Percentiles rank a stretch among this genome's conserved stretches.
These are phyloP conservation scores for Barbatosphaeria neglecta DNA, from an alignment of 495 filamentous ascomycete genomes.

Conservation along the genomic window DNA sequence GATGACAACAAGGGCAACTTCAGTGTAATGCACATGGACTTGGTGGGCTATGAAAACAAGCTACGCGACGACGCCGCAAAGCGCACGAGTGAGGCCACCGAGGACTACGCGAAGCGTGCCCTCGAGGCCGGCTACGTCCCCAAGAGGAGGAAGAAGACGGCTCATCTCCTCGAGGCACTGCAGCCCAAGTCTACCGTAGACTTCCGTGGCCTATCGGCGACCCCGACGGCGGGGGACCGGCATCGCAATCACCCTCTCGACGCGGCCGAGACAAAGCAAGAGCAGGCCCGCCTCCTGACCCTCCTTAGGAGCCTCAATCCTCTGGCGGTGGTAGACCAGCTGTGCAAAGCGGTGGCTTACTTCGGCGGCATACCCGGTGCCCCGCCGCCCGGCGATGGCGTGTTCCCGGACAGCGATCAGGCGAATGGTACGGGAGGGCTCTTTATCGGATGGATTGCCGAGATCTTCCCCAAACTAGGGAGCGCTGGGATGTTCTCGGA, in stretches of 20 bases:
- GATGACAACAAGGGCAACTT: slow-evolving; percentile 47
- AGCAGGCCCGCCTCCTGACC: slow-evolving; percentile 43
- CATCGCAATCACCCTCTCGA: slow-evolving; percentile 20
- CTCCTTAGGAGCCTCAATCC: slow-evolving; percentile 40
- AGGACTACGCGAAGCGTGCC: slow-evolving; percentile 37
- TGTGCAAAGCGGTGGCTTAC: slow-evolving; percentile 46
- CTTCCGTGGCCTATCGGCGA: slow-evolving; percentile 4
- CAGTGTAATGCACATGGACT: slow-evolving; percentile 46
- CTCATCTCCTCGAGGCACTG: slow-evolving; percentile 18
- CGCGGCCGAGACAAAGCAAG: slow-evolving; percentile 38
- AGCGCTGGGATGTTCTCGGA: slow-evolving; percentile 2
- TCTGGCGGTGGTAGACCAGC: slow-evolving; percentile 41
- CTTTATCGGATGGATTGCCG: slow-evolving; percentile 46
- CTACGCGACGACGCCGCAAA: slow-evolving; percentile 41
- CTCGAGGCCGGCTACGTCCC: slow-evolving; percentile 39
- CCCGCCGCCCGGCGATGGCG: slow-evolving; percentile 36
- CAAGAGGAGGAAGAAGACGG: slow-evolving; percentile 29
- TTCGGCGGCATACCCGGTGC: slow-evolving; percentile 47
- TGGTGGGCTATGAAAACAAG: slow-evolving; percentile 29
- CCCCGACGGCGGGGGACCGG: slow-evolving; percentile 1
- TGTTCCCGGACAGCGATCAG: slow-evolving; percentile 42
- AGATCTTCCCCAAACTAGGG: slow-evolving; percentile 41
- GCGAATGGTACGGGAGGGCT: slow-evolving; percentile 41
- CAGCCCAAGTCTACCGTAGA: slow-evolving; percentile 14
- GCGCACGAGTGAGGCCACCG: slow-evolving; percentile 45